Base-by-base conservation (phyloP, 2,329 filamentous ascomycete species). In the Acephala macrosclerotiorum region DNA sequence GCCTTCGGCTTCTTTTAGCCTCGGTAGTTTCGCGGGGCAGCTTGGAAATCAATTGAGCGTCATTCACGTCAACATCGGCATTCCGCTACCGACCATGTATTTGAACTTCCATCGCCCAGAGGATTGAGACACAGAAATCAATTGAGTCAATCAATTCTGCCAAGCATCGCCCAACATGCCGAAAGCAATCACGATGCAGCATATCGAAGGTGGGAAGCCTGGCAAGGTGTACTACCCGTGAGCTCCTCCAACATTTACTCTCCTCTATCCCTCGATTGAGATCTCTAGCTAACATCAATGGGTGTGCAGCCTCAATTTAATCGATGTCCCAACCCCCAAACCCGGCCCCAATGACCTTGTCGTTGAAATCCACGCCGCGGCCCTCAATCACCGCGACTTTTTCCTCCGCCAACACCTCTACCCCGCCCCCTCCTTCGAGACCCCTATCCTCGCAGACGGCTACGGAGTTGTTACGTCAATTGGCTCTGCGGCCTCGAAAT, bases 341-440 rank as follows among this genome's bases (percentile, higher is more conserved):
- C 90, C 90, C 0, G 85, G 87, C 29, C 85, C 86, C 18, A 83
- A 83, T 68, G 85, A 97, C 77, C 82, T 97, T 70, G 83, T 96
- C 7, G 82, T 98, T 68, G 88, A 87, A 74, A 83, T 98, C 75
- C 85, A 87, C 40, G 92, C 94, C 60, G 92, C 90, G 1, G 91
- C 95, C 16, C 88, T 98, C 59, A 98, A 98, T 82, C 96, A 98
- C 82, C 91, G 94, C 73, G 96, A 98, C 79, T 88, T 97, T 72
- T 98, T 97, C 82, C 91, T 97, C 79, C 92, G 95, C 62, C 94
- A 96, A 78, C 91, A 94, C 75, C 88, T 97, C 47, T 98, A 98
- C 82, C 95, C 95, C 0, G 91, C 87, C 72, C 91, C 93, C 61
- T 90, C 91, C 14, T 97, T 97, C 78, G 85, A 87, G 66, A 83